Conservation (phyloP, 495 filamentous ascomycete genomes). For the Cairneyella variabilis region DNA sequence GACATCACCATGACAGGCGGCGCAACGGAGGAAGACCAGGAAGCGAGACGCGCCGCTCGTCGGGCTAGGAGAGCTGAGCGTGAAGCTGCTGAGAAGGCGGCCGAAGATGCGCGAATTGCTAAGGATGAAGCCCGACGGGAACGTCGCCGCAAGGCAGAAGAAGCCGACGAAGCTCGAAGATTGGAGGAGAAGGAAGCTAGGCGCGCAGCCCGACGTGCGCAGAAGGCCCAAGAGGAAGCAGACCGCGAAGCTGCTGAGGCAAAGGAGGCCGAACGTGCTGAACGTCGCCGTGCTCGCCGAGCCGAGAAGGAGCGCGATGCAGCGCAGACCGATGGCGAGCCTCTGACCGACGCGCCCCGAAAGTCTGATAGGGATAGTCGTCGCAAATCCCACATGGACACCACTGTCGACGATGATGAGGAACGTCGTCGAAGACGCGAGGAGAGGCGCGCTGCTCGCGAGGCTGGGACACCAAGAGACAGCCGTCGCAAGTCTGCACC, state of each 20-base stretch:
- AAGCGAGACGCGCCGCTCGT: constrained; percentile 50
- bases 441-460: constrained; percentile 37
- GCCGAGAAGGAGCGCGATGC: constrained; percentile 19
- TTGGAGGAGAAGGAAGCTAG: constrained; percentile 48
- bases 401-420: constrained; percentile 38
- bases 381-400: constrained; percentile 24
- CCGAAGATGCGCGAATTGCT: constrained; percentile 50
- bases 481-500: constrained; percentile 35
- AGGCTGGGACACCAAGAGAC: constrained; percentile 19
- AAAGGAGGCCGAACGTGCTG: constrained; percentile 26
- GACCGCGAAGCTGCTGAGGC: constrained; percentile 27
- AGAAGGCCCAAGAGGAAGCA: constrained; percentile 31
- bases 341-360: constrained; percentile 14
- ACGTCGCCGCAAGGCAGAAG: constrained; percentile 28
- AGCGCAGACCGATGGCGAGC: constrained; percentile 20
- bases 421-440: constrained; percentile 47
- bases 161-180: constrained; percentile 37
- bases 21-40: constrained; percentile 43
- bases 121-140: constrained; percentile 34
- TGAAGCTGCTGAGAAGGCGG: constrained; percentile 31
- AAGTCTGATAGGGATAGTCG: constrained; percentile 22
- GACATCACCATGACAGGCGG: constrained; percentile 31
- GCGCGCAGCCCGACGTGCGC: constrained; percentile 39
- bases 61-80: constrained; percentile 42
- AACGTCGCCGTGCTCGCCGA: constrained; percentile 19